These are phyloP conservation scores for Trametes villosa DNA, from an alignment of 768 basidiomycete genomes.

Conservation along the genomic window DNA sequence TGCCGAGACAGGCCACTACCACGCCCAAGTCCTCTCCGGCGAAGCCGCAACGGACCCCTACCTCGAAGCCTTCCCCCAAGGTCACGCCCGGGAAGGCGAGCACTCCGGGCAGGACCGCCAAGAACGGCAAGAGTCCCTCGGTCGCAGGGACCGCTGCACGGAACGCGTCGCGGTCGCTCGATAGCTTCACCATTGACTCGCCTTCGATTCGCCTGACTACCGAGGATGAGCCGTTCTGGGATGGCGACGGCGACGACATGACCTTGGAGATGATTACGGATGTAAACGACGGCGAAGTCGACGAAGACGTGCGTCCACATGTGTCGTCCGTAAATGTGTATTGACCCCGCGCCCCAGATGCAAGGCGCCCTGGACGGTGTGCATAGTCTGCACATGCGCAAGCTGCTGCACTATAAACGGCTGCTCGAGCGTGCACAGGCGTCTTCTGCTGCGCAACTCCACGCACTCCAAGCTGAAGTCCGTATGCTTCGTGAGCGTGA, in stretches of 20 bases:
- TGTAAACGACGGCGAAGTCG: slow-evolving; percentile 71
- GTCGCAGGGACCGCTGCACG: slow-evolving; percentile 7
- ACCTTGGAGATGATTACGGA: slow-evolving; percentile 75
- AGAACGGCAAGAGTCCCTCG: slow-evolving; percentile 29
- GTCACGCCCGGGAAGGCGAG: slow-evolving; percentile 23
- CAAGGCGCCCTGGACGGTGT: slow-evolving; percentile 47
- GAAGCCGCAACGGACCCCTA: slow-evolving; percentile 26
- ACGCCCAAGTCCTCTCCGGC: slow-evolving; percentile 27
- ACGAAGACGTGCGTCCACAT: slow-evolving; percentile 63
- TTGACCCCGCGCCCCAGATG: slow-evolving; percentile 39
- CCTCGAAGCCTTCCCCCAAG: slow-evolving; percentile 24
- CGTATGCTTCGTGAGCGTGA: slow-evolving; percentile 60
- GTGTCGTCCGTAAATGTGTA: background rate
- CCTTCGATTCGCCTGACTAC: slow-evolving; percentile 35
- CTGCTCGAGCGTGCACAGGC: slow-evolving; percentile 82
- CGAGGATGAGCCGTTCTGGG: slow-evolving; percentile 44
- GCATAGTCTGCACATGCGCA: slow-evolving; percentile 48
- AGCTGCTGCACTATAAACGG: slow-evolving; percentile 75
- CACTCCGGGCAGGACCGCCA: slow-evolving; percentile 16
- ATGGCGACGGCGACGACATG: slow-evolving; percentile 60
- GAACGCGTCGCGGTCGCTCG: slow-evolving; percentile 20
- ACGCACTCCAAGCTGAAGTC: slow-evolving; percentile 84
- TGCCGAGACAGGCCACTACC: slow-evolving; percentile 6
- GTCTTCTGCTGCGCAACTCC: slow-evolving; percentile 78
- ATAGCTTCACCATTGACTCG: slow-evolving; percentile 29